These are phyloP conservation scores for Capsicum rhomboideum DNA, from an alignment of 257 asterid genomes.

Conservation along the genomic window DNA sequence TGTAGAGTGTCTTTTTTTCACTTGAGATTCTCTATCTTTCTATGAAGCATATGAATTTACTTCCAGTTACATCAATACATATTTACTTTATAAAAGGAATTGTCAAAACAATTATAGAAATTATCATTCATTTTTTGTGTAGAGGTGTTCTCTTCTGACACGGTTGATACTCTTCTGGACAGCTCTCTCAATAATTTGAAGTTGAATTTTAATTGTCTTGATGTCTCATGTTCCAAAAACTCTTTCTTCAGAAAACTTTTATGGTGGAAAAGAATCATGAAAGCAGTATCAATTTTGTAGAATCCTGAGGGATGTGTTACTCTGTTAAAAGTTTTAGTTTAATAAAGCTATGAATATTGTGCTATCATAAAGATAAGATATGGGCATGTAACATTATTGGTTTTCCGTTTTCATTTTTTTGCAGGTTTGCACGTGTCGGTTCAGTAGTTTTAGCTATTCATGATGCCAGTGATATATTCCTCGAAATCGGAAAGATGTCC, in stretches of 20 bases:
- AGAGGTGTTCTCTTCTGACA: neutral
- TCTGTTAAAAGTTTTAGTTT: neutral
- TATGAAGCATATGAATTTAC: neutral
- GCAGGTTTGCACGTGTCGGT: slow-evolving; percentile 86
- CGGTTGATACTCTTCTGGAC: neutral
- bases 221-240: neutral
- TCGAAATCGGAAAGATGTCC: slow-evolving; percentile 92
- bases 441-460: slow-evolving; percentile 84
- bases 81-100: neutral
- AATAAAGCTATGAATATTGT: neutral
- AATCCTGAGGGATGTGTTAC: neutral
- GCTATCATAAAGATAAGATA: neutral
- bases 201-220: neutral
- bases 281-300: neutral
- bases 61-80: neutral
- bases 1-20: neutral
- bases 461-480: slow-evolving; percentile 86
- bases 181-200: neutral
- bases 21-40: neutral
- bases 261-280: neutral
- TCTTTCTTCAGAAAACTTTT: neutral
- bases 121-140: neutral
- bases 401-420: neutral
- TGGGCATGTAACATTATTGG: neutral
- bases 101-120: neutral